Percentiles rank a stretch among this genome's conserved stretches.
Conservation (phyloP, 768 basidiomycete genomes). For the Hericium rajendrae region DNA sequence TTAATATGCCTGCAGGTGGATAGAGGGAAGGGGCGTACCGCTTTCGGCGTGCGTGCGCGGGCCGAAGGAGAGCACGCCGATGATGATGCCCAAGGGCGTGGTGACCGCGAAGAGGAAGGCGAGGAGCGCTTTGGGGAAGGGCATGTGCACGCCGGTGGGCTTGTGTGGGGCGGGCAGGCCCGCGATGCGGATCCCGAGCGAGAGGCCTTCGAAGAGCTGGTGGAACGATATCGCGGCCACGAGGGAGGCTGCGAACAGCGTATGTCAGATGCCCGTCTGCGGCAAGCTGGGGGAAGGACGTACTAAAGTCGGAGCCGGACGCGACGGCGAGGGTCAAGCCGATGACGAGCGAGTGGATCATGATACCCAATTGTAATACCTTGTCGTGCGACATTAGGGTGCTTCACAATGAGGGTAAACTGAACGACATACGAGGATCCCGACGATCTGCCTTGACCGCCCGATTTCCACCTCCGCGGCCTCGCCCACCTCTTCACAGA, state of each 20-base stretch:
- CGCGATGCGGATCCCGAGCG: slow-evolving; percentile 73
- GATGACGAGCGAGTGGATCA: slow-evolving; percentile 78
- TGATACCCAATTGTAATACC: slow-evolving; percentile 78
- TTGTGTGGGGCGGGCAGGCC: slow-evolving; percentile 37
- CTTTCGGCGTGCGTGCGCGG: slow-evolving; percentile 21
- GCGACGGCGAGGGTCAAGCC: slow-evolving; percentile 70
- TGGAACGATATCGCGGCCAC: slow-evolving; percentile 72
- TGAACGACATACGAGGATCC: slow-evolving; percentile 49
- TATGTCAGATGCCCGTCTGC: background rate
- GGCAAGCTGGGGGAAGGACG: slow-evolving; percentile 19
- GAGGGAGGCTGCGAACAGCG: slow-evolving; percentile 43
- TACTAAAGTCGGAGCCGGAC: slow-evolving; percentile 61
- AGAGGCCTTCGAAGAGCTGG: slow-evolving; percentile 78
- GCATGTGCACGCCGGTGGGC: slow-evolving; percentile 5
- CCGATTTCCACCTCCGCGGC: slow-evolving; percentile 29
- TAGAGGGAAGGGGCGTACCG: slow-evolving; percentile 10
- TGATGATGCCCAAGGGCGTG: slow-evolving; percentile 56
- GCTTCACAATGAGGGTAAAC: background rate
- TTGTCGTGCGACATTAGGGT: slow-evolving; percentile 18
- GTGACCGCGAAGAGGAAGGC: slow-evolving; percentile 63
- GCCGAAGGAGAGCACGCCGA: slow-evolving; percentile 44
- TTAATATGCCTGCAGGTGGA: background rate
- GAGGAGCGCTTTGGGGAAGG: slow-evolving; percentile 39
- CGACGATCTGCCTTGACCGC: slow-evolving; percentile 57
- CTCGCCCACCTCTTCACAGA: background rate